Percentiles rank a stretch among this genome's conserved stretches.
Conservation (phyloP, 1,284 basidiomycete species). For the Trametes polyzona region DNA sequence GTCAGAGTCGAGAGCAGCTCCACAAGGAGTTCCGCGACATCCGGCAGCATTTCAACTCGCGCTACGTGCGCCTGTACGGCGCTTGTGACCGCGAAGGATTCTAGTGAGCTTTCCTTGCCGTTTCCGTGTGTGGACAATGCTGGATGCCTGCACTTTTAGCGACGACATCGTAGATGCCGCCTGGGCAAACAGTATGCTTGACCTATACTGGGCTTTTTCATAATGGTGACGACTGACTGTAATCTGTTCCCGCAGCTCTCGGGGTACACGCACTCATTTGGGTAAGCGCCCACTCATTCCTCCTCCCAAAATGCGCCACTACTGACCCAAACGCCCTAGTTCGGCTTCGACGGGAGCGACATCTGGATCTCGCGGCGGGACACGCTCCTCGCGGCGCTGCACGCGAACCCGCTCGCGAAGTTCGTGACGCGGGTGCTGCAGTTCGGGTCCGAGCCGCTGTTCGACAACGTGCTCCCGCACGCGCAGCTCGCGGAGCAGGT, state of each 20-base stretch:
- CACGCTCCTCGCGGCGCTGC: slow-evolving; percentile 56
- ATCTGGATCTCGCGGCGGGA: slow-evolving; percentile 61
- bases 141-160: slow-evolving; percentile 28
- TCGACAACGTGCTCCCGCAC: slow-evolving; percentile 59
- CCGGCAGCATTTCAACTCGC: slow-evolving; percentile 57
- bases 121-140: neutral
- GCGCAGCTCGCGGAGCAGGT: slow-evolving; percentile 61
- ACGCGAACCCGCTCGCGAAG: slow-evolving; percentile 65
- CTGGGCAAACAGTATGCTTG: slow-evolving; percentile 50
- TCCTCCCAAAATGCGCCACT: slow-evolving; percentile 1
- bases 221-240: neutral
- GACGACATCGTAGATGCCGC: slow-evolving; percentile 75
- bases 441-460: slow-evolving; percentile 79
- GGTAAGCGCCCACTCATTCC: slow-evolving; percentile 45
- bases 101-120: slow-evolving; percentile 51
- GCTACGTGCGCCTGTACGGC: slow-evolving; percentile 77
- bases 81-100: slow-evolving; percentile 65
- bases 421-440: slow-evolving; percentile 71
- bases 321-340: slow-evolving; percentile 40
- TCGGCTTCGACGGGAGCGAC: slow-evolving; percentile 62
- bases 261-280: slow-evolving; percentile 79
- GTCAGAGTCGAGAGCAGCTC: slow-evolving; percentile 46
- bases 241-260: slow-evolving; percentile 39
- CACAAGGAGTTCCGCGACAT: slow-evolving; percentile 66
- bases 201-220: neutral